Evolutionary conservation across 2,329 filamentous ascomycete species (phyloP), one percentile per base, ranked within the genome.

Genomic region (Botrytis galanthina): DNA sequence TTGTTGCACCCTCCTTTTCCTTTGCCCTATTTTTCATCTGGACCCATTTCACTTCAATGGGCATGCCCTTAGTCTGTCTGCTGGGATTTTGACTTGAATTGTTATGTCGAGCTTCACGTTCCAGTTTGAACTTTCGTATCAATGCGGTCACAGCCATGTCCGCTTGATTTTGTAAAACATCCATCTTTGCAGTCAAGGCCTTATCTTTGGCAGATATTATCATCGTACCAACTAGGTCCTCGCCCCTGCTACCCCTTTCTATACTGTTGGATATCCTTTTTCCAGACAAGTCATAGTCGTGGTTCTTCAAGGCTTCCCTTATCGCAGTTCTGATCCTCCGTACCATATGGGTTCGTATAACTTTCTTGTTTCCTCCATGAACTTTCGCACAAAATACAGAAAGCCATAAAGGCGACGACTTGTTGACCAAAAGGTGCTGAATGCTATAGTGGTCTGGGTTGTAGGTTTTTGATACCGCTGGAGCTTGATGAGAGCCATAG

Each of bases 301-400:
- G 80, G 35, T 80, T 81, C 73, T 80, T 82, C 78, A 89, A 77
- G 20, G 84, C 84, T 67, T 83, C 80, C 62, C 78, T 76, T 66
- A 89, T 84, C 4, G 85, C 86, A 44, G 80, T 76, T 61, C 83
- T 81, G 42, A 85, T 76, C 77, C 85, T 84, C 74, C 84, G 82
- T 37, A 80, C 80, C 37, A 80, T 81, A 80, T 83, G 84, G 20
- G 83, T 84, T 32, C 88, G 82, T n/a, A 89, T 82, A 35, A 84
- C 83, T 12, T 81, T 81, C 72, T 84, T 86, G 35, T 73, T 70
- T 80, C 79, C 4, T 75, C 71, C 78, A 79, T 71, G 74, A 78
- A 74, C 70, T 80, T 75, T 66, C 60, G 73, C 73, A 80, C 70
- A 73, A 83, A 77, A 9, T 86, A 82, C 26, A 80, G 79, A 84